Evolutionary conservation across 2,329 filamentous ascomycete species (phyloP).

Genomic region (Aspergillus costaricaensis): DNA sequence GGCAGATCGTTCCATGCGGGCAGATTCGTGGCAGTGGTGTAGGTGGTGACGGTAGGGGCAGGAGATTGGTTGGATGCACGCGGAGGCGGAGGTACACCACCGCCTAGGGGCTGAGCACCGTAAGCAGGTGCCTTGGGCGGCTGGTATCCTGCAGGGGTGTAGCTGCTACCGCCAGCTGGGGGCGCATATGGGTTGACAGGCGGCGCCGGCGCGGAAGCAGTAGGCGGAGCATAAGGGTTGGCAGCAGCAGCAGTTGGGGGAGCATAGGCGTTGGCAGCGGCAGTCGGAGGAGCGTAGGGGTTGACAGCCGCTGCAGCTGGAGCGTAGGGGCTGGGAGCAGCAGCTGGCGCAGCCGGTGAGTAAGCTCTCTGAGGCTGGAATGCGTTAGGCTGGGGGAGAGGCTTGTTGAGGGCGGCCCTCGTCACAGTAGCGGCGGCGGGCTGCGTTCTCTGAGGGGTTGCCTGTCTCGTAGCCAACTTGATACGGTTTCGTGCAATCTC

Average conservation of each 20-base stretch:
- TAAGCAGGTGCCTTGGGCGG: constrained; percentile 51
- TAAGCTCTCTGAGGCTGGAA: constrained; percentile 41
- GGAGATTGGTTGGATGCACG: constrained; percentile 69
- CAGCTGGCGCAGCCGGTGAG: constrained; percentile 32
- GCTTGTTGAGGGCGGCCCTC: constrained; percentile 44
- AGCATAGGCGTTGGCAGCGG: constrained; percentile 54
- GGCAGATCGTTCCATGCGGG: constrained; percentile 95
- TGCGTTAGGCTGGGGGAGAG: constrained; percentile 39
- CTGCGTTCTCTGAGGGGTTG: constrained; percentile 46
- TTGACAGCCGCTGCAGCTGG: constrained; percentile 41
- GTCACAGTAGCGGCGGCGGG: constrained; percentile 43
- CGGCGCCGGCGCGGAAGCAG: constrained; percentile 20
- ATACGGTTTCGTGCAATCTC: constrained; percentile 85
- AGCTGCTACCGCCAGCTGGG: constrained; percentile 30
- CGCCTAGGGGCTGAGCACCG: constrained; percentile 48
- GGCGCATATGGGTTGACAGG: constrained; percentile 34
- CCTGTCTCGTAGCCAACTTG: constrained; percentile 75
- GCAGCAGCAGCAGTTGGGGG: constrained; percentile 39
- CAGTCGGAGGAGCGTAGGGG: constrained; percentile 53
- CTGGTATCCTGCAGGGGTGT: constrained; percentile 57
- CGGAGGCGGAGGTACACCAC: constrained; percentile 60
- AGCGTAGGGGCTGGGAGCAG: constrained; percentile 40
- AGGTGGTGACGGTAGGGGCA: constrained; percentile 62
- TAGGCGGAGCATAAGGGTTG: constrained; percentile 37
- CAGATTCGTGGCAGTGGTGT: constrained; percentile 65